Percentiles rank a stretch among this genome's conserved stretches.
Evolutionary conservation across 352 stramenopile genomes (phyloP).

Genomic region (Bremia lactucae): DNA sequence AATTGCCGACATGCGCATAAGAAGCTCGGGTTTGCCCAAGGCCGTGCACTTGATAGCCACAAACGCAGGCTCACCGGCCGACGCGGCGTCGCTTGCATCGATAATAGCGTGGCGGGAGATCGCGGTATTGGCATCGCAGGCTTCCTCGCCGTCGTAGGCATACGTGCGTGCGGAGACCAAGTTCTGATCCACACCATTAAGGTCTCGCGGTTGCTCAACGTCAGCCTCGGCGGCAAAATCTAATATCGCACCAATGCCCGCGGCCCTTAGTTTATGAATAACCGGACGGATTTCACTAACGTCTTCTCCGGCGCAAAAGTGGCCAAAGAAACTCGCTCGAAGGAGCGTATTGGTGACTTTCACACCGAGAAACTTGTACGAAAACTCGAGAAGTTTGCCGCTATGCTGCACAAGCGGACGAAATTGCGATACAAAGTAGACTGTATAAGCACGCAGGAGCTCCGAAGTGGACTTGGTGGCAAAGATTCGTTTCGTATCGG

Average conservation of each 20-base stretch:
- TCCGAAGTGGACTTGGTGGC: slow-evolving; percentile 72
- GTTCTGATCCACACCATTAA: slow-evolving; percentile 74
- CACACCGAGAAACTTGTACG: slow-evolving; percentile 75
- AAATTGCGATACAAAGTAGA: slow-evolving; percentile 86
- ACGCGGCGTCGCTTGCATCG: slow-evolving; percentile 36
- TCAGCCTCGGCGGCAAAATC: slow-evolving; percentile 95
- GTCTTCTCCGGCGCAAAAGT: slow-evolving; percentile 94
- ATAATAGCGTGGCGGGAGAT: slow-evolving; percentile 79
- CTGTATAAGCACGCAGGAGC: slow-evolving; percentile 76
- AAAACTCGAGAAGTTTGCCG: slow-evolving; percentile 68
- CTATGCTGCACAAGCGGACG: slow-evolving; percentile 82
- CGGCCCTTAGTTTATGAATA: slow-evolving; percentile 59
- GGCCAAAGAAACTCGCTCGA: slow-evolving; percentile 91
- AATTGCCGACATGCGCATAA: slow-evolving; percentile 91
- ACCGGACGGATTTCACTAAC: slow-evolving; percentile 77
- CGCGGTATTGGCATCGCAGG: slow-evolving; percentile 88
- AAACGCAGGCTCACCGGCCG: slow-evolving; percentile 74
- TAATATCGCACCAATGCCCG: slow-evolving; percentile 91
- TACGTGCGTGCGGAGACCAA: slow-evolving; percentile 88
- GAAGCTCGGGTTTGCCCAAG: slow-evolving; percentile 91
- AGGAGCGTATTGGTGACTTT: slow-evolving; percentile 85
- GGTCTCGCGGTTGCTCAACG: slow-evolving; percentile 64
- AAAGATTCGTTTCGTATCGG: slow-evolving; percentile 77
- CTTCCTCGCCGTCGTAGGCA: slow-evolving; percentile 90
- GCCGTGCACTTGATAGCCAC: slow-evolving; percentile 96